phyloP scores from a whole-genome alignment of 208 protist species.

The Herpetomonas samuelpessoai region DNA sequence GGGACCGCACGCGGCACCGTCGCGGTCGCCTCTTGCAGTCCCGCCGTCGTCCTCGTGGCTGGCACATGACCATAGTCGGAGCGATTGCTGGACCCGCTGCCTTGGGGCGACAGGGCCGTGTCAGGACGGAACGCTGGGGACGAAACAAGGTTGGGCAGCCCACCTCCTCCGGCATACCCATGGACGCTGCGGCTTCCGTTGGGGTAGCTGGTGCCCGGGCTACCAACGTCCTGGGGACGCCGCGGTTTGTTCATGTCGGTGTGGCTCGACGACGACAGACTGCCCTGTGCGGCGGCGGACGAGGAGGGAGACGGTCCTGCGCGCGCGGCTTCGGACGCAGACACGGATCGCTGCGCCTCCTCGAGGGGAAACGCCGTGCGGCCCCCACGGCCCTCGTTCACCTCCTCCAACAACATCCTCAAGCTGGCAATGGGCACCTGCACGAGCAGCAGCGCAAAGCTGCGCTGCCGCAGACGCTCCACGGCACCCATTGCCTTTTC shows the following conservation, averaged over 20 bases:
- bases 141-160: neutral
- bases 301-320: no score
- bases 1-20: neutral
- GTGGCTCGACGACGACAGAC: neutral
- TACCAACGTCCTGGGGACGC: neutral
- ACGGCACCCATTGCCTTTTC: constrained; percentile 26
- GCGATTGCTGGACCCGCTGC: neutral
- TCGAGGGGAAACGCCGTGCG: neutral
- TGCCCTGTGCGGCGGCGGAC: no score
- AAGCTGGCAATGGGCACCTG: constrained; percentile 68
- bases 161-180: no score
- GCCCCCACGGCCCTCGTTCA: constrained; percentile 45
- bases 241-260: neutral
- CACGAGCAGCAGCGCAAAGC: constrained; percentile 63
- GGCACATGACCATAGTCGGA: neutral
- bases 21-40: no score
- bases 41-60: neutral
- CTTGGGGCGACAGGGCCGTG: neutral
- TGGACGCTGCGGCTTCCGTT: neutral
- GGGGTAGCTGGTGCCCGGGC: no score
- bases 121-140: neutral
- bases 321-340: no score
- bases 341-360: neutral
- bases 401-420: constrained; percentile 44
- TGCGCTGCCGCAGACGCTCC: constrained; percentile 18